Base-by-base conservation (phyloP, 257 asterid species). In the Lavandula angustifolia region DNA sequence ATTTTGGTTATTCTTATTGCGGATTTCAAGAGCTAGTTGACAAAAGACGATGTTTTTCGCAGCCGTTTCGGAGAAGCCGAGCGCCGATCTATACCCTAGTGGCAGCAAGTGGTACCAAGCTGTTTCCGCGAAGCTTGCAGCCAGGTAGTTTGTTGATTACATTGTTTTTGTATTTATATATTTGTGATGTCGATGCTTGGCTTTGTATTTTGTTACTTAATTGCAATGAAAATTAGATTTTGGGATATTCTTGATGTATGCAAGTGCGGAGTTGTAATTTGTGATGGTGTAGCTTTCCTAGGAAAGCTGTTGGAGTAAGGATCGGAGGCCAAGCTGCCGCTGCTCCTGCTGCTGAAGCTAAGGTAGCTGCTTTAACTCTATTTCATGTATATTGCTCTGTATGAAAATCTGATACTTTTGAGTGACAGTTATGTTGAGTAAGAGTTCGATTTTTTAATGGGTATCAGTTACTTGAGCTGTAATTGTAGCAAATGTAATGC, bases 41-140 rank as follows among this genome's bases (percentile, higher is more conserved):
- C 96, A 0, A 88, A n/a, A n/a, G n/a, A n/a, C n/a, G 98, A 92
- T 71, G 69, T 87, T 89, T 4, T 92, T 73, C 22, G 91, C 81
- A 1, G 85, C 92, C 5, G 76, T 89, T 37, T 48, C 55, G 66
- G 82, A 48, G 51, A 69, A 64, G 50, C 98, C 98, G 9, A 79
- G 82, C 3, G 76, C 76, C 17, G 92, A 92, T 75, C 82, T 80
- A 27, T 88, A 82, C 63, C 87, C 95, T n/a, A 80, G 77, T 74
- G 87, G 87, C 70, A 77, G 84, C 78, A 72, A 85, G 73, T 92
- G 96, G 98, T 88, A 92, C 46, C 84, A 77, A 38, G 29, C 78
- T 3, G 82, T 92, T 47, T 77, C 95, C 31, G 69, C 78, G 4
- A 76, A 85, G 72, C 84, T 89, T 8, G 80, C 84, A 40, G 22